phyloP scores from a whole-genome alignment of 164 flowering plant species.

The Liriodendron chinense region DNA sequence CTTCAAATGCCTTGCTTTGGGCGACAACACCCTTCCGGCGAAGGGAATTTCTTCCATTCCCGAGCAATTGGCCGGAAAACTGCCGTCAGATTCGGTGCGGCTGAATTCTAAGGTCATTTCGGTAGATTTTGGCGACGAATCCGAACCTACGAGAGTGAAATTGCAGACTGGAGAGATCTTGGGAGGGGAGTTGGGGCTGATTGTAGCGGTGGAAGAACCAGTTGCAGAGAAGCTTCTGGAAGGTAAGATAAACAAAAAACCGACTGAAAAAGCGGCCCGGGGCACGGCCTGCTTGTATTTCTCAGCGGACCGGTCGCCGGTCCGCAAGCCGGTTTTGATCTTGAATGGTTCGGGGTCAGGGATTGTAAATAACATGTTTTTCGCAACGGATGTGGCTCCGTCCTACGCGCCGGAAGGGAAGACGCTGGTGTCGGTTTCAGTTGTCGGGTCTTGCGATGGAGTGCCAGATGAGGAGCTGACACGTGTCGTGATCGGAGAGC shows the following conservation, averaged over 20 bases:
- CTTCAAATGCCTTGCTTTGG: conserved; percentile 86
- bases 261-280: conserved; percentile 40
- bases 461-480: conserved; percentile 59
- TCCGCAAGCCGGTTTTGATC: conserved; percentile 60
- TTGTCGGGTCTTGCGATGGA: conserved; percentile 58
- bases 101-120: conserved; percentile 57
- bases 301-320: conserved; percentile 51
- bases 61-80: conserved; percentile 55
- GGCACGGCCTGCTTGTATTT: conserved; percentile 87
- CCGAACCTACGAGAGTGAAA: conserved; percentile 26
- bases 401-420: conserved; percentile 86
- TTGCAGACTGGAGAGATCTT: conserved; percentile 56
- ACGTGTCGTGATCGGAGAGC: conserved; percentile 52
- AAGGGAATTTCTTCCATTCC: conserved; percentile 80
- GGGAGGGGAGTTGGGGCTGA: conserved; percentile 53
- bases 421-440: conserved; percentile 75
- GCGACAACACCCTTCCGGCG: conserved; percentile 82
- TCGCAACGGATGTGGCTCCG: conserved; percentile 78
- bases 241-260: conserved; percentile 22
- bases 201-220: conserved; percentile 80
- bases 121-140: conserved; percentile 21
- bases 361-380: conserved; percentile 88
- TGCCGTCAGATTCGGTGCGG: conserved; percentile 50
- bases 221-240: conserved; percentile 53
- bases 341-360: conserved; percentile 84